Evolutionary conservation across 169 alveolate genomes (phyloP), one percentile per base, ranked within the genome.

Genomic region (Plasmodium vivax): DNA sequence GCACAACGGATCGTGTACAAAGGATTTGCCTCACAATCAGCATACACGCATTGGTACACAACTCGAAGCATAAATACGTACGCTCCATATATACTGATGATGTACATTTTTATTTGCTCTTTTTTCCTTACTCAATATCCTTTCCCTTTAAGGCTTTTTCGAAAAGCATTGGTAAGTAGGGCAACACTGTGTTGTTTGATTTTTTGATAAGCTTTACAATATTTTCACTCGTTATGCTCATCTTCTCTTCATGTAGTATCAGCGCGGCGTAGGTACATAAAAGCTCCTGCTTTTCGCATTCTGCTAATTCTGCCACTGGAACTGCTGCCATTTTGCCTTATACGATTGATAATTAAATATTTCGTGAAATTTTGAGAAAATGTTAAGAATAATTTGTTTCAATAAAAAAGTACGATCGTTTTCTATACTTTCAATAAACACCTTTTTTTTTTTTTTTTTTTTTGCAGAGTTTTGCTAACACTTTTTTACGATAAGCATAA

Each of bases 201-300:
- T 99, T 98, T 92, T 97, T 95, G 85, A 98, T 96, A 45, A 98
- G 97, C 92, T 97, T 98, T 83, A 96, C 91, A 84, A 97, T 95
- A 97, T 97, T 97, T 45, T 98, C 98, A 77, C 98, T 98, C 51
- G 99, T 97, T 62, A 98, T 98, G 23, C 98, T 99, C 84, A 97
- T 88, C 38, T 98, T 98, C 83, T 97, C 99, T 83, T 98, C 99
- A 93, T 96, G 97, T 73, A 98, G 96, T 94, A 98, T 96, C 72
- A 98, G 97, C 23, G 99, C 98, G 16, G 99, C 98, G 95, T 98
- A 98, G 82, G 98, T 98, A 98, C 99, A 98, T 96, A 98, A 96
- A 95, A 98, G 97, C 96, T 98, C 99, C 93, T 96, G 98, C 83
- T 97, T 96, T 96, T 97, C 97, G 82, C 94, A 96, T 80, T 95